Conservation (phyloP, 306 rosid species). For the Sicyos edulis region DNA sequence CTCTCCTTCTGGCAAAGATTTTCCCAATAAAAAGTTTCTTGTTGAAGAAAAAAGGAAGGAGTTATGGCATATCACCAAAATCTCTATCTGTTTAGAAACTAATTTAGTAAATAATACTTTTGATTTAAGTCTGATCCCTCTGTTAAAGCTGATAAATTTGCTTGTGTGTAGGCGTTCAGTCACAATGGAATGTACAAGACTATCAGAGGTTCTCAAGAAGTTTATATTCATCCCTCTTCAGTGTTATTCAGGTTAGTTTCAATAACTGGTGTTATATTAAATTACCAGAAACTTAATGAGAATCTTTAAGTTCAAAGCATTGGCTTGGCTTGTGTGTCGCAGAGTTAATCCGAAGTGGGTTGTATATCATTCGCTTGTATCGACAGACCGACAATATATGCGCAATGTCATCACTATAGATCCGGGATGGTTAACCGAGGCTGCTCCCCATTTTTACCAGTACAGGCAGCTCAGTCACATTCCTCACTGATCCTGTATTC, state of each 20-base stretch:
- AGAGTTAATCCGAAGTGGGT: conserved; percentile 98
- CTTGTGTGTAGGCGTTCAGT: conserved; percentile 51
- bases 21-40: neutral
- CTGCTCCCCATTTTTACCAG: conserved; percentile 87
- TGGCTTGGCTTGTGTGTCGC: conserved; percentile 23
- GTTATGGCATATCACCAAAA: neutral
- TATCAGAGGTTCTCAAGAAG: conserved; percentile 78
- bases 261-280: neutral
- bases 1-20: neutral
- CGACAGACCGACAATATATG: conserved; percentile 83
- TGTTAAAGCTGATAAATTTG: neutral
- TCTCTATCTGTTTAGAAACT: neutral
- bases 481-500: conserved; percentile 26
- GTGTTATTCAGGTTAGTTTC: conserved; percentile 75
- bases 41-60: neutral
- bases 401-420: conserved; percentile 79
- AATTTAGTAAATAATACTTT: neutral
- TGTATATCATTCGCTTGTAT: conserved; percentile 64
- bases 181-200: conserved; percentile 83
- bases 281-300: neutral
- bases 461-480: conserved; percentile 41
- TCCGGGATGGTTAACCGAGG: conserved; percentile 70
- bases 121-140: neutral
- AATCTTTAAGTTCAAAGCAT: neutral
- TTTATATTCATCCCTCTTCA: conserved; percentile 82